These are phyloP conservation scores for Zymoseptoria brevis DNA, from an alignment of 2,329 filamentous ascomycete species.

Conservation along the genomic window DNA sequence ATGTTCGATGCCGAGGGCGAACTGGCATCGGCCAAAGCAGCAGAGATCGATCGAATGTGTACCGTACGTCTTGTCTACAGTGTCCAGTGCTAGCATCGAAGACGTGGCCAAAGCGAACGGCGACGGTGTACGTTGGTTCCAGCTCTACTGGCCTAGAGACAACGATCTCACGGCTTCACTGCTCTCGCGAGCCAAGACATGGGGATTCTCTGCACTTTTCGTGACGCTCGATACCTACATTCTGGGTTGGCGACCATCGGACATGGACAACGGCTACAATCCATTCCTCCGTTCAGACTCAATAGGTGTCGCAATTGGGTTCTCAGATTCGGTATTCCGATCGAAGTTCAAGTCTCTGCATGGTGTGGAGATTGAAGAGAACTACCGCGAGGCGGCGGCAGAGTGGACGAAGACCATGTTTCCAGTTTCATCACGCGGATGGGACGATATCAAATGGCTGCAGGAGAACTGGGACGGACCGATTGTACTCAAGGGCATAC, in stretches of 20 bases:
- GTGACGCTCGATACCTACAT: slow-evolving; percentile 66
- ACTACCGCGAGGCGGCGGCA: slow-evolving; percentile 42
- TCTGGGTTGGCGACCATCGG: slow-evolving; percentile 56
- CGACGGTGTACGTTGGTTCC: slow-evolving; percentile 53
- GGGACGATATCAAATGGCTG: slow-evolving; percentile 55
- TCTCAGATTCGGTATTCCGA: slow-evolving; percentile 60
- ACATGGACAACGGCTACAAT: slow-evolving; percentile 21
- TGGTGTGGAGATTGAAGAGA: slow-evolving; percentile 33
- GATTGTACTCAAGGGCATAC: slow-evolving; percentile 54
- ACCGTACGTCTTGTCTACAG: slow-evolving; percentile 61
- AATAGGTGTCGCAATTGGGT: slow-evolving; percentile 53
- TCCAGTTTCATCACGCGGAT: slow-evolving; percentile 32
- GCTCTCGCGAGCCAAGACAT: slow-evolving; percentile 51
- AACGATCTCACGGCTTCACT: slow-evolving; percentile 59
- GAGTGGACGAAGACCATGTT: slow-evolving; percentile 49
- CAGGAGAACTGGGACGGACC: slow-evolving; percentile 55
- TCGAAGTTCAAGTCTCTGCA: slow-evolving; percentile 45
- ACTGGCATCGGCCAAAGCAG: slow-evolving; percentile 53
- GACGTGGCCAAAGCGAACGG: slow-evolving; percentile 55
- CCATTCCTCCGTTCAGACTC: slow-evolving; percentile 17
- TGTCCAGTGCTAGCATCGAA: slow-evolving; percentile 55
- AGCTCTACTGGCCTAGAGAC: slow-evolving; percentile 67
- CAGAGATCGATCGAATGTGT: slow-evolving; percentile 51
- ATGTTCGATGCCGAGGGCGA: slow-evolving; percentile 61
- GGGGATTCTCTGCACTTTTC: slow-evolving; percentile 57